Percentiles rank a stretch among this genome's conserved stretches.
Conservation (phyloP, 345 rosid genomes). For the Geranium rotundifolium region DNA sequence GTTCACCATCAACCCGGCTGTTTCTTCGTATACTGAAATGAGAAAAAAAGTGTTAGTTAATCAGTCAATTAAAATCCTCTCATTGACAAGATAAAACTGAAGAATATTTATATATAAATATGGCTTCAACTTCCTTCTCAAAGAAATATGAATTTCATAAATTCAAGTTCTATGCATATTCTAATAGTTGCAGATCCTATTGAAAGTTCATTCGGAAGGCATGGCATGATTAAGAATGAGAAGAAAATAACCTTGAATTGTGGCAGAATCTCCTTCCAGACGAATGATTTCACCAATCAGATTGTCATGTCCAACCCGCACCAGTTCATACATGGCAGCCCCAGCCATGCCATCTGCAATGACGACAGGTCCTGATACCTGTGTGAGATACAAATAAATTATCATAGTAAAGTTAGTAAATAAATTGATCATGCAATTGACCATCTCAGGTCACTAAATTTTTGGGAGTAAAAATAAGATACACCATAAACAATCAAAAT, state of each 20-base stretch:
- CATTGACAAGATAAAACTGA: neutral
- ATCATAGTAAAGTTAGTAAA: no score
- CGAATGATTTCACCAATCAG: constrained; percentile 96
- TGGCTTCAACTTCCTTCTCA: neutral
- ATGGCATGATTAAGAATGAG: neutral
- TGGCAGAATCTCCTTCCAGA: constrained; percentile 98
- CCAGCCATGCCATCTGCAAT: constrained; percentile 99
- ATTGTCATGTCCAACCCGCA: constrained; percentile 96
- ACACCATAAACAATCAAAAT: neutral
- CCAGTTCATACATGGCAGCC: constrained; percentile 99
- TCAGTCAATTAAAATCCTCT: neutral
- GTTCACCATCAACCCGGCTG: constrained; percentile 87
- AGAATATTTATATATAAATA: no score
- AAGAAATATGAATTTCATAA: neutral
- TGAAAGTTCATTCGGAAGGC: neutral
- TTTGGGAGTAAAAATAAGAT: neutral
- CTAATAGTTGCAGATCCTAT: neutral
- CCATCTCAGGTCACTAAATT: no score
- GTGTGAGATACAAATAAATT: constrained; percentile 1
- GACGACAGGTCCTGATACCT: constrained; percentile 99
- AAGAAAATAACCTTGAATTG: constrained; percentile 70
- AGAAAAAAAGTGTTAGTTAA: neutral
- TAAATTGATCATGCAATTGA: no score
- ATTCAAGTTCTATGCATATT: neutral
- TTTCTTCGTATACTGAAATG: constrained; percentile 82